Conservation (phyloP, 1,139 yeast genomes). For the Entelexis sorbosivorans region DNA sequence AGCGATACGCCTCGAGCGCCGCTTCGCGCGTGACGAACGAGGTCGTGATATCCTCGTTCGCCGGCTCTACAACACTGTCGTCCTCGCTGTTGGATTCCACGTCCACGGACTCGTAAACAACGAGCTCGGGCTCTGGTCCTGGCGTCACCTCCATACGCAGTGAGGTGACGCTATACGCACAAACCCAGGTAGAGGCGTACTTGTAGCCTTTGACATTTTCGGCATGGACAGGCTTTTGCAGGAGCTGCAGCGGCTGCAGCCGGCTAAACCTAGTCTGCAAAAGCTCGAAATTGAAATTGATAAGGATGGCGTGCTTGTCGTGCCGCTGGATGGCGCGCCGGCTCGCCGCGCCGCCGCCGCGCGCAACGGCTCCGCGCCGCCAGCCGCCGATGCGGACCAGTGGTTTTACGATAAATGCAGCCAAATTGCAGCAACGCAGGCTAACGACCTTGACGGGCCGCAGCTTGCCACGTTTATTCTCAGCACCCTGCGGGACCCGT, state of each 20-base stretch:
- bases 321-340: neutral
- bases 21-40: slow-evolving; percentile 1
- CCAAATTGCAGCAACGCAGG: slow-evolving; percentile 5
- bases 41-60: slow-evolving; percentile 1
- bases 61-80: neutral
- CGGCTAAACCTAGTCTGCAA: neutral
- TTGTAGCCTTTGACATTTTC: too few species aligned
- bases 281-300: slow-evolving; percentile 18
- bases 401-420: slow-evolving; percentile 9
- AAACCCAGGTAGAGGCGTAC: neutral
- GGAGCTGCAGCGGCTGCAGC: slow-evolving; percentile 13
- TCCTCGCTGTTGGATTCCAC: slow-evolving; percentile 2
- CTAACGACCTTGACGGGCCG: slow-evolving; percentile 16
- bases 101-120: slow-evolving; percentile 7
- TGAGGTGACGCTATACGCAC: slow-evolving; percentile 15
- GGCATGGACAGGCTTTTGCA: slow-evolving; percentile 16
- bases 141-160: neutral
- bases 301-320: slow-evolving; percentile 18
- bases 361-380: neutral
- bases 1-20: slow-evolving; percentile 8
- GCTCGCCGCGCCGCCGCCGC: too few species aligned
- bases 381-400: neutral
- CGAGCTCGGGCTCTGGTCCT: slow-evolving; percentile 1
- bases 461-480: slow-evolving; percentile 25
- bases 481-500: slow-evolving; percentile 29